Conservation (phyloP, 2,329 filamentous ascomycete genomes). For the Fusarium veterinarium region DNA sequence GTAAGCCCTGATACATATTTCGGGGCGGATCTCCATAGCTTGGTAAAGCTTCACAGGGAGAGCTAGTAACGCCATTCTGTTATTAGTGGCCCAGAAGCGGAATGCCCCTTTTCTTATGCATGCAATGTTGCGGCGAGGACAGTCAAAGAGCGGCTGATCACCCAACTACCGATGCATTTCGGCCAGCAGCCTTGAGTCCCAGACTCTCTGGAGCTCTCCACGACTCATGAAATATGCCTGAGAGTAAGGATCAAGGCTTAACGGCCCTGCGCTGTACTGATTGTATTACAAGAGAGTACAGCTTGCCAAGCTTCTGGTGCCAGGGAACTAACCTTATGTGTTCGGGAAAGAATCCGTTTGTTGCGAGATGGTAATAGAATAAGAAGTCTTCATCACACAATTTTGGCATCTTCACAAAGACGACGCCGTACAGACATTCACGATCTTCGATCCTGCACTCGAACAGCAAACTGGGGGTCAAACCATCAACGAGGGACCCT, state of each 20-base stretch:
- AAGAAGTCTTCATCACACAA: background rate
- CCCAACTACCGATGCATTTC: background rate
- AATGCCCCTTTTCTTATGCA: background rate
- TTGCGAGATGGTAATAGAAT: background rate
- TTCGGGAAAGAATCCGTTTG: background rate
- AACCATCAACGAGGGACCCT: background rate
- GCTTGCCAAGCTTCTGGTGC: background rate
- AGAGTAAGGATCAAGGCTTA: background rate
- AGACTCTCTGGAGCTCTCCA: background rate
- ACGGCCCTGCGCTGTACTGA: rapidly evolving
- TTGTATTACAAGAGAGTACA: background rate
- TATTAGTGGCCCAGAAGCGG: background rate
- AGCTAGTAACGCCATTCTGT: background rate
- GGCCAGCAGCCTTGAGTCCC: too few relatives aligned
- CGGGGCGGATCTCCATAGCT: background rate
- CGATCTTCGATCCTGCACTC: too few relatives aligned
- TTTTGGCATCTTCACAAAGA: background rate
- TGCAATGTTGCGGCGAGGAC: background rate
- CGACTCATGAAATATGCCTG: background rate
- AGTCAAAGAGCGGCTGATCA: background rate
- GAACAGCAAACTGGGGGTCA: background rate
- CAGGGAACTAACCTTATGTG: background rate
- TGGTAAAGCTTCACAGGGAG: background rate
- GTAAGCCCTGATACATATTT: background rate
- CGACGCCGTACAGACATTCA: background rate